A percentile compares a stretch with the other conserved stretches of the same genome.
These are phyloP conservation scores for Boletus rex-veris DNA, from an alignment of 768 basidiomycete genomes.

Conservation along the genomic window DNA sequence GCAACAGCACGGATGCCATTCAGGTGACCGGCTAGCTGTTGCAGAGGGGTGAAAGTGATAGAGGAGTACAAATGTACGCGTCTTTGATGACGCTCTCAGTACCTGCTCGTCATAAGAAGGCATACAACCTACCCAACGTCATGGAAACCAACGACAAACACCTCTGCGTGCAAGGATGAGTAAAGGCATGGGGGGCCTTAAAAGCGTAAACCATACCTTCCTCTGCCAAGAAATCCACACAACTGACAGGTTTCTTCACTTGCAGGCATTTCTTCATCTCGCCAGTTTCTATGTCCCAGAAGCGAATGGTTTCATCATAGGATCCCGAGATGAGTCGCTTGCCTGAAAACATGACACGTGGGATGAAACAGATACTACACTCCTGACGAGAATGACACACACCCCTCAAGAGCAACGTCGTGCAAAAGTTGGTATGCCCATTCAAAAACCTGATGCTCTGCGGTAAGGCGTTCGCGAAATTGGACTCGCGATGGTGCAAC, in stretches of 20 bases:
- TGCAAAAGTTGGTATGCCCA: constrained; percentile 87
- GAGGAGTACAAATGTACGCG: constrained; percentile 89
- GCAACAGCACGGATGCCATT: constrained; percentile 91
- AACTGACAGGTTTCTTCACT: constrained; percentile 88
- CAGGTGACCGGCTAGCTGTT: constrained; percentile 80
- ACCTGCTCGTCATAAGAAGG: background rate
- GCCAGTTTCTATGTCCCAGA: constrained; percentile 79
- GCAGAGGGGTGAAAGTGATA: constrained; percentile 76
- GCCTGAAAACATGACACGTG: constrained; percentile 33
- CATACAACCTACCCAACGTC: constrained; percentile 71
- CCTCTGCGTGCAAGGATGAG: constrained; percentile 46
- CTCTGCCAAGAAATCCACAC: constrained; percentile 80
- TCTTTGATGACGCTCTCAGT: constrained; percentile 34
- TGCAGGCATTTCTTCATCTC: constrained; percentile 70
- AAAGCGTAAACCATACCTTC: constrained; percentile 50
- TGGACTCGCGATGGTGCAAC: constrained; percentile 81
- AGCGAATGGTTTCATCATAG: constrained; percentile 88
- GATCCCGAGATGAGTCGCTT: constrained; percentile 85
- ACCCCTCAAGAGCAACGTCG: constrained; percentile 68
- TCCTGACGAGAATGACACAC: background rate
- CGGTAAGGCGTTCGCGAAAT: constrained; percentile 72
- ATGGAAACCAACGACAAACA: constrained; percentile 90
- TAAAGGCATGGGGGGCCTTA: background rate
- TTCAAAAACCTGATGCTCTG: constrained; percentile 75
- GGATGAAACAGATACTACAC: background rate